A percentile compares a stretch with the other conserved stretches of the same genome.
Evolutionary conservation across 2,329 filamentous ascomycete genomes (phyloP).

Genomic region (Fusarium beomiforme): DNA sequence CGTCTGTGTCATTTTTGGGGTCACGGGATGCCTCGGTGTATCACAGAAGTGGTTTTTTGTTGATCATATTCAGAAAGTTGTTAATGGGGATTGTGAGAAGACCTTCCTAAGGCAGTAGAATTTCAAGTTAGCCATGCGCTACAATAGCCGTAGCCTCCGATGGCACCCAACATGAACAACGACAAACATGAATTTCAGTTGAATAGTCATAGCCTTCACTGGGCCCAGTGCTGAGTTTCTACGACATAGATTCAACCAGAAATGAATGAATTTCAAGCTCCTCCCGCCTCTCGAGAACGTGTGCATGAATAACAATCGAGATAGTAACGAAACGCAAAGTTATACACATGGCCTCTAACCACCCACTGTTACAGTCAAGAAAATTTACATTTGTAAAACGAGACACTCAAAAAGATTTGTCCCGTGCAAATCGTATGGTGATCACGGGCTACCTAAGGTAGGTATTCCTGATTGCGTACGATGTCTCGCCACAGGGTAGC

Average conservation of each 20-base stretch:
- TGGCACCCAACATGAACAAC: not conserved
- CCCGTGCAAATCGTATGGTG: not conserved
- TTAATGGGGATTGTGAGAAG: not conserved
- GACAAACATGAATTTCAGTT: no score
- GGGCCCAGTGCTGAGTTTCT: not conserved
- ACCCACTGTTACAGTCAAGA: not conserved
- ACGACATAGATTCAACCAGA: not conserved
- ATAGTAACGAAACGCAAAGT: no score
- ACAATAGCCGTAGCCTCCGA: not conserved
- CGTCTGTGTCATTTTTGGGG: conserved; percentile 49
- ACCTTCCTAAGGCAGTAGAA: conserved; percentile 20
- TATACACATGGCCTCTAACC: not conserved
- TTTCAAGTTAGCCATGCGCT: conserved; percentile 14
- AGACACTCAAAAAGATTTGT: not conserved
- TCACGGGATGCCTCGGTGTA: not conserved
- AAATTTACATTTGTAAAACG: not conserved
- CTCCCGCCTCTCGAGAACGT: fast-evolving
- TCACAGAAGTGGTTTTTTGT: not conserved
- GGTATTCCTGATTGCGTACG: not conserved
- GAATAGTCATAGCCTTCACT: not conserved
- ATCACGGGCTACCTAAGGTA: conserved; percentile 2
- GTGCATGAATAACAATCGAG: not conserved
- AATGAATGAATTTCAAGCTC: not conserved
- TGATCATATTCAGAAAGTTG: not conserved
- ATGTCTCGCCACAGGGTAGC: conserved; percentile 17